phyloP scores from a whole-genome alignment of 345 rosid species.

The Populus simonii region DNA sequence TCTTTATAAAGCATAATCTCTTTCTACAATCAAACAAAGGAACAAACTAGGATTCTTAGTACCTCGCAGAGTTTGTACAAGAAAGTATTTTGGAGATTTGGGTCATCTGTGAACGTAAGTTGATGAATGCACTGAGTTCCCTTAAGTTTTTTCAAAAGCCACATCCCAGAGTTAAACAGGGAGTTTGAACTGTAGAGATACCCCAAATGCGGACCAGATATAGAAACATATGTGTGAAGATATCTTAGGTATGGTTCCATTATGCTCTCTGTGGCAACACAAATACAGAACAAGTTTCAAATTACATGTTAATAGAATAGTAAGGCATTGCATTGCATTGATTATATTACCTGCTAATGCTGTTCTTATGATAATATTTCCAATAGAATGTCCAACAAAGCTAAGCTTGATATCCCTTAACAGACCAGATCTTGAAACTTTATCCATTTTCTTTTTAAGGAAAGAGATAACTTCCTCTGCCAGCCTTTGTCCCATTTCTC shows the following conservation, averaged over 20 bases:
- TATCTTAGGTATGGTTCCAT: conserved; percentile 80
- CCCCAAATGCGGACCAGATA: conserved; percentile 95
- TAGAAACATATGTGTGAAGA: conserved; percentile 70
- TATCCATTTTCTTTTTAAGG: conserved; percentile 69
- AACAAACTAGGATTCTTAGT: background rate
- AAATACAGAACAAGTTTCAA: conserved; percentile 9
- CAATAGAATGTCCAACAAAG: conserved; percentile 96
- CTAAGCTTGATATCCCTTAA: conserved; percentile 71
- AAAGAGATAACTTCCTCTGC: conserved; percentile 85
- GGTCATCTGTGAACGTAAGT: conserved; percentile 90
- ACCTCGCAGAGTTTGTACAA: conserved; percentile 85
- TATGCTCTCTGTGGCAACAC: conserved; percentile 55
- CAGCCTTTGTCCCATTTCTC: conserved; percentile 91
- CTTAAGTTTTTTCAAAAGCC: conserved; percentile 89
- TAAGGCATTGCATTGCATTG: conserved; percentile 8
- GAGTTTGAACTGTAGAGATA: conserved; percentile 92
- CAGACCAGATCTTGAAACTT: conserved; percentile 55
- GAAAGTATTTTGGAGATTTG: conserved; percentile 73
- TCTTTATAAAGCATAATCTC: background rate
- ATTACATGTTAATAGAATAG: background rate
- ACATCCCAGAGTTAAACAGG: conserved; percentile 86
- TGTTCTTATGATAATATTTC: conserved; percentile 81
- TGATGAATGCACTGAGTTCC: conserved; percentile 91
- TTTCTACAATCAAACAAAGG: background rate
- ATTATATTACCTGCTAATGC: conserved; percentile 67